Evolutionary conservation across 306 rosid species (phyloP).

Genomic region (Inga leiocalycina): DNA sequence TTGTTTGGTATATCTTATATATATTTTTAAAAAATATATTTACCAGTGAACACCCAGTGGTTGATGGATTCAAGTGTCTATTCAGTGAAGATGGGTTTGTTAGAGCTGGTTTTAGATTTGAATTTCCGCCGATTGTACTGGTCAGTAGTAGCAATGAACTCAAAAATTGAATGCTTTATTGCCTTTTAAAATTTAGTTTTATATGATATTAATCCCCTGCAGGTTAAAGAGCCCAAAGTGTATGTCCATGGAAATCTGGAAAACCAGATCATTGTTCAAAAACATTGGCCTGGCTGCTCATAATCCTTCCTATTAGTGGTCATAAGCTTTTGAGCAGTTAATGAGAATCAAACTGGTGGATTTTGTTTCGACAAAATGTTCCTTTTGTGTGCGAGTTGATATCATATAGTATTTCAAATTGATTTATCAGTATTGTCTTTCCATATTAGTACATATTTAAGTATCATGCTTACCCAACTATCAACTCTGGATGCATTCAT

Average conservation of each 20-base stretch:
- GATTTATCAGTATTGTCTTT: too few species aligned
- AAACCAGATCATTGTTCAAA: constrained; percentile 43
- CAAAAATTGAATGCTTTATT: constrained; percentile 10
- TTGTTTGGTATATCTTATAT: constrained; percentile 11
- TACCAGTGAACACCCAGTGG: constrained; percentile 66
- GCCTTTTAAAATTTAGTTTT: constrained; percentile 3
- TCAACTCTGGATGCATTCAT: too few species aligned
- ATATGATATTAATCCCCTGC: constrained; percentile 26
- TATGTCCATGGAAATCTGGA: constrained; percentile 63
- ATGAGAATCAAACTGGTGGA: not conserved
- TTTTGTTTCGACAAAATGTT: not conserved
- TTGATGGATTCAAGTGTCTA: constrained; percentile 80
- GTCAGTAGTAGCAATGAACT: constrained; percentile 40
- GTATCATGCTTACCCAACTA: too few species aligned
- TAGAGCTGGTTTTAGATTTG: constrained; percentile 43
- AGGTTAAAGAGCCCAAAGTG: constrained; percentile 79
- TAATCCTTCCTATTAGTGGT: constrained; percentile 14
- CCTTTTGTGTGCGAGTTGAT: too few species aligned
- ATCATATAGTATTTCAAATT: too few species aligned
- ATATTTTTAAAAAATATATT: not conserved
- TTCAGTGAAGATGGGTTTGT: constrained; percentile 68
- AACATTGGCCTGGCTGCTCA: constrained; percentile 75
- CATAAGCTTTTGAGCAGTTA: not conserved
- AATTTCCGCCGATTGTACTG: constrained; percentile 67
- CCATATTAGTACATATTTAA: too few species aligned